phyloP scores from a whole-genome alignment of 257 asterid genomes.

The Solanum okadae region DNA sequence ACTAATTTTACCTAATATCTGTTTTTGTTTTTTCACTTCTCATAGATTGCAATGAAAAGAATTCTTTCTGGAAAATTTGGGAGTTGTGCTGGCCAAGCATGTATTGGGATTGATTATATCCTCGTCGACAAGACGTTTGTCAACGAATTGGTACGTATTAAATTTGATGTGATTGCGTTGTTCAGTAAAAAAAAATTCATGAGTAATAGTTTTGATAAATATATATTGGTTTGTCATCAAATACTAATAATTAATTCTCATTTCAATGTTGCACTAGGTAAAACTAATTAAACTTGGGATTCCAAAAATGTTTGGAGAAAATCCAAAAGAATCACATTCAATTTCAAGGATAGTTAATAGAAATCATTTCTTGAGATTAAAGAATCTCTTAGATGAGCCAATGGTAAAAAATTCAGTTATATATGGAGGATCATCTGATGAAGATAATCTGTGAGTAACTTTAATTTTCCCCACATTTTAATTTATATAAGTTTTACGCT shows the following conservation, averaged over 20 bases:
- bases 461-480: neutral
- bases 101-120: constrained; percentile 66
- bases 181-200: no score
- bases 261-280: constrained; percentile 27
- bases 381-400: constrained; percentile 38
- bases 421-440: constrained; percentile 54
- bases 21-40: neutral
- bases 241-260: neutral
- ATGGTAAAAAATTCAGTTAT: constrained; percentile 38
- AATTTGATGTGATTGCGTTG: neutral
- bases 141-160: constrained; percentile 29
- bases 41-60: constrained; percentile 54
- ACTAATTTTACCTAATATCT: neutral
- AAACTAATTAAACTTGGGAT: constrained; percentile 32
- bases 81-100: constrained; percentile 79
- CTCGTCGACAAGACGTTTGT: constrained; percentile 46
- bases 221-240: neutral
- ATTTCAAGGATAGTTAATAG: constrained; percentile 49
- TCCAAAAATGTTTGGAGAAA: constrained; percentile 41
- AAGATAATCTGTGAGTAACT: constrained; percentile 46
- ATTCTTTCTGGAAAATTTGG: constrained; percentile 68
- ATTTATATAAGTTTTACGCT: neutral
- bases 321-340: constrained; percentile 30
- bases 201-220: neutral
- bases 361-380: constrained; percentile 39